Base-by-base conservation (phyloP, 2,329 filamentous ascomycete species). In the Botrytis cinerea region DNA sequence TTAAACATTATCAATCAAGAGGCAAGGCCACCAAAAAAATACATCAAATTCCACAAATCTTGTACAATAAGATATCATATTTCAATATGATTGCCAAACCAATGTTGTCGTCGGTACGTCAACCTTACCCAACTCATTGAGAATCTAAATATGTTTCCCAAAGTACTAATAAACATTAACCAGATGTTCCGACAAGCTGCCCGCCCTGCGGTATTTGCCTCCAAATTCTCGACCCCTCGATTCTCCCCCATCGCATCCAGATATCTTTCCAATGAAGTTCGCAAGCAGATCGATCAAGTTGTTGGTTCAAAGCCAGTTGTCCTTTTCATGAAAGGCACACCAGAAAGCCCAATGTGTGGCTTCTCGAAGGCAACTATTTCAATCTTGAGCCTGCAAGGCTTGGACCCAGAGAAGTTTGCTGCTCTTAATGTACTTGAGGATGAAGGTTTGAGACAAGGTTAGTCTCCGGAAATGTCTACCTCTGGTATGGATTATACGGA, bases 281-380 rank as follows among this genome's bases (percentile, higher is more conserved):
- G 88, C 75, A 84, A 89, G 57, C 94, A 95, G 40, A 99, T 99
- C 80, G 93, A 98, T 83, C 93, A 94, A 82, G 95, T 95, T 46
- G 91, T 99, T 25, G 87, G 85, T 38, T 95, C 94, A 0, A 92
- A 95, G 0, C 95, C 95, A 2, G 95, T 99, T 0, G 96, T 99
- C 1, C 87, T 99, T 73, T 99, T 99, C 87, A 99, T 99, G 96
- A 99, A 99, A 86, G 96, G 96, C 74, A 98, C 96, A 1, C 96
- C 96, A 74, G 95, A 98, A 85, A 93, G 90, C 75, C 96, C 96
- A 32, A 95, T 98, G 83, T 99, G 96, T 84, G 96, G 96, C 63
- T 99, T 98, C 87, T 98, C 95, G 74, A 90, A 95, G 79, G 95
- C 95, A 72, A 94, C 89, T 82, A 97, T 99, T 82, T 95, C 98